Base-by-base conservation (phyloP, 495 filamentous ascomycete genomes). In the Xylaria curta region DNA sequence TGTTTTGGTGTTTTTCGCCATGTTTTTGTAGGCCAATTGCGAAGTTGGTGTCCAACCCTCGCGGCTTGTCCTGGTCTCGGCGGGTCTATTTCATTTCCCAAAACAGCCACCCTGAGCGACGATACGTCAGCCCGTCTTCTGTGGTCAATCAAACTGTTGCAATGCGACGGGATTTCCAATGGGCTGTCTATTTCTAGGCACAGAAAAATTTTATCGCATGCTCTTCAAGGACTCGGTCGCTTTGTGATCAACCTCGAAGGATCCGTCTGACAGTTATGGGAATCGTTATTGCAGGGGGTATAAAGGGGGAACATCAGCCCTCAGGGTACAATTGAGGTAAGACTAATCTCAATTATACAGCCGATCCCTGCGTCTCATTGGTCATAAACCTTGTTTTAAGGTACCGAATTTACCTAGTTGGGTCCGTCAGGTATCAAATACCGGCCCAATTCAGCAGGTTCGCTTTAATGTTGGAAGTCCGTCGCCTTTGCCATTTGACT, bases 351-450 rank as follows among this genome's bases (percentile, higher is more conserved):
- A 71, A 66, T 66, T 49, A 71, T 33, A 59, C 33, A 42, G 62
- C 51, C 28, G 51, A 59, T 56, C 53, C 49, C 61, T 49, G 69
- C 51, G 31, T 60, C 38, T 54, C 61, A 71, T 71, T 71, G 69
- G 69, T 15, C 62, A 60, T 60, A 26, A 51, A 21, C 69, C 69
- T 42, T 40, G 69, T 71, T 59, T 66, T 36, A 49, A 17, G 36
- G 51, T 64, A 53, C 53, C 53, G 62, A 66, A 58, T 66, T 59
- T 65, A 42, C 69, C 69, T 66, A 71, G 69, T 71, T 66, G 49
- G 69, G 69, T 53, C 7, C 62, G 53, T 71, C 49, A 71, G 69
- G 69, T 71, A 71, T 21, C 69, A 65, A 71, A 65, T 62, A 24
- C 60, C 62, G 24, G 47, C 68, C 68, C 59, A 64, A 51, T 54